Evolutionary conservation across 331 rosid species (phyloP).

Genomic region (Erythrophleum ivorense): DNA sequence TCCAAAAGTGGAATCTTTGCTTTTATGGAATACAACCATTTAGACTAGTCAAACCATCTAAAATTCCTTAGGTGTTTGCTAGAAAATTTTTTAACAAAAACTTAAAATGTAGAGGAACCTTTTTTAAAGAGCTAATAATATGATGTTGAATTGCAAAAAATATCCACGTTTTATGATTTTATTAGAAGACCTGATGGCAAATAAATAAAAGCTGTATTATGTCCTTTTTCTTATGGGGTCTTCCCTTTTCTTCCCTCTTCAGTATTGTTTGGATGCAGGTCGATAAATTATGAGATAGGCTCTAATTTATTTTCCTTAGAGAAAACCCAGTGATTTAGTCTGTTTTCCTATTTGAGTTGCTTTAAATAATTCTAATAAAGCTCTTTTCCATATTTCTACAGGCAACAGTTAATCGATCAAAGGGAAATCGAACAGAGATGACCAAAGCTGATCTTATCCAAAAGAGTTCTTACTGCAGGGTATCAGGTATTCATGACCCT

Average conservation of each 20-base stretch:
- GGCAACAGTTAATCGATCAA: constrained; percentile 72
- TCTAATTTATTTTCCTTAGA: not conserved
- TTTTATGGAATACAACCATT: constrained; percentile 10
- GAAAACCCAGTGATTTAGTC: constrained; percentile 1
- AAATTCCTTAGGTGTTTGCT: not conserved
- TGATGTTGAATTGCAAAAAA: not conserved
- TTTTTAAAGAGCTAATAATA: not conserved
- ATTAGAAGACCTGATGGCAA: not conserved
- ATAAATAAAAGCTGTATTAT: not conserved
- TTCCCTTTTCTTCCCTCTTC: not conserved
- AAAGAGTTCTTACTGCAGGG: constrained; percentile 76
- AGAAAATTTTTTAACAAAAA: no score
- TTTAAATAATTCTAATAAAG: not conserved
- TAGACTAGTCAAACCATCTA: constrained; percentile 7
- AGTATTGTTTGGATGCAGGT: constrained; percentile 8
- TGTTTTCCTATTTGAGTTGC: constrained; percentile 26
- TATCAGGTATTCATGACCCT: constrained; percentile 55
- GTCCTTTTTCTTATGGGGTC: not conserved
- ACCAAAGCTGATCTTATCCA: constrained; percentile 67
- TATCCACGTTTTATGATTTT: not conserved
- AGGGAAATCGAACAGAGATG: constrained; percentile 71
- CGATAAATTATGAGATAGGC: not conserved
- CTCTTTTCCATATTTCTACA: constrained; percentile 31
- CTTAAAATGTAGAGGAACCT: no score
- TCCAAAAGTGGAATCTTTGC: not conserved